Base-by-base conservation (phyloP, 805 yeast species). In the Candida montana region DNA sequence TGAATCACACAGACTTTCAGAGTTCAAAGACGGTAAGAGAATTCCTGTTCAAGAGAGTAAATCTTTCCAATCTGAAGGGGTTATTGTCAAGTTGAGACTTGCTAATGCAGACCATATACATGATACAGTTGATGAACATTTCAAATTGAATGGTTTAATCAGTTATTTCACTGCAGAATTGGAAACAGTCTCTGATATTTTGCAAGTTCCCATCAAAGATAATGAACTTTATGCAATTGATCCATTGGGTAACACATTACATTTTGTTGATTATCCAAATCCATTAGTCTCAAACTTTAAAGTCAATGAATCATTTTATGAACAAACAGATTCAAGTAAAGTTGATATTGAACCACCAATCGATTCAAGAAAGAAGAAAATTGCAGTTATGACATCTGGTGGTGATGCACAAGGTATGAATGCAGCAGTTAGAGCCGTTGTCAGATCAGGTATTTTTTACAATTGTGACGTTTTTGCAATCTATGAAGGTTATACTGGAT, bases 351-450 rank as follows among this genome's bases (percentile, higher is more conserved):
- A 29, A 17, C 17, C 34, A 11, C 31, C 33, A 15, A 26, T 42
- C 6, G 35, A 33, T 5, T 35, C 42, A 7, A 37, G 39, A 30
- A 58, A 46, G 46, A 61, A 65, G 54, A 77, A 79, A 52, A 86
- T 93, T 49, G 99, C 95, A 5, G 93, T 93, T 38, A 89, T 93
- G 91, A 93, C 98, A 6, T 87, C 96, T 1, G 99, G 99, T 54
- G 99, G 99, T 65, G 99, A 93, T 61, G 85, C 98, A 40, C 99
- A 95, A 24, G 99, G 99, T 56, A 93, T 93, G 99, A 88, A 89
- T 64, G 91, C 97, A 5, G 86, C 82, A 21, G 99, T 93, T 7
- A 75, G 99, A 49, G 95, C 98, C 1, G 95, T 93, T 45, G 96
- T 91, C 8, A 77, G 99, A 54, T 79, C 96, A 2, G 96, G 95